These are phyloP conservation scores for Boletales sp. DNA, from an alignment of 768 basidiomycete species.

Conservation along the genomic window DNA sequence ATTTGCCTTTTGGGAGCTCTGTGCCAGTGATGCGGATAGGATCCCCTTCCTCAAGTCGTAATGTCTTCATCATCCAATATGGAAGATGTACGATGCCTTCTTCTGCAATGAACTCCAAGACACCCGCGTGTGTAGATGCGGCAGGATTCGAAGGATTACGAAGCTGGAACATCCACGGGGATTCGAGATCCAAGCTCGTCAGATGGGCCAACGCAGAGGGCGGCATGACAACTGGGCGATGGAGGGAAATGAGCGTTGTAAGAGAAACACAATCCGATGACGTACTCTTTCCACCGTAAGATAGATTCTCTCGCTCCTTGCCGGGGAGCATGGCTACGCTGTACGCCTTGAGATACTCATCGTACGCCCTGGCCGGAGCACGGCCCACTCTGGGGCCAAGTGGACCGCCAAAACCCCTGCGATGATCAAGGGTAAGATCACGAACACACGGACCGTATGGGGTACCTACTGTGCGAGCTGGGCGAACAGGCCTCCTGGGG, in stretches of 20 bases:
- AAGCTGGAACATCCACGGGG: conserved; percentile 95
- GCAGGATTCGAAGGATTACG: conserved; percentile 84
- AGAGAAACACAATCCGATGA: conserved; percentile 25
- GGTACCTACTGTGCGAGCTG: conserved; percentile 59
- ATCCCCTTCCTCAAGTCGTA: conserved; percentile 92
- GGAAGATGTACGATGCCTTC: conserved; percentile 95
- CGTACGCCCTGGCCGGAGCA: conserved; percentile 68
- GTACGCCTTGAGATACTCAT: conserved; percentile 92
- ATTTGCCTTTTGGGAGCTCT: conserved; percentile 86
- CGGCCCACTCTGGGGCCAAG: conserved; percentile 45
- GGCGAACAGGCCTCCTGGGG: conserved; percentile 58
- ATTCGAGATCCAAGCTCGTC: conserved; percentile 81
- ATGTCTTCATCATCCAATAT: conserved; percentile 99
- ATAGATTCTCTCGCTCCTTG: conserved; percentile 82
- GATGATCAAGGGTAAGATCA: conserved; percentile 17
- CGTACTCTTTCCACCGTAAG: conserved; percentile 96
- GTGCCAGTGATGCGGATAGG: conserved; percentile 89
- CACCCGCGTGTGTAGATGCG: conserved; percentile 91
- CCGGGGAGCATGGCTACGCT: conserved; percentile 93
- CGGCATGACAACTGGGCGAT: conserved; percentile 85
- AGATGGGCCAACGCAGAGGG: conserved; percentile 89
- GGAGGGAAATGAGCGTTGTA: conserved; percentile 4
- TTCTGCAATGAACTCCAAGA: conserved; percentile 97
- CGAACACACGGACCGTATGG: neutral
- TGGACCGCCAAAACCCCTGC: conserved; percentile 52